Conservation (phyloP, 768 basidiomycete genomes). For the Dentipellis sp. region DNA sequence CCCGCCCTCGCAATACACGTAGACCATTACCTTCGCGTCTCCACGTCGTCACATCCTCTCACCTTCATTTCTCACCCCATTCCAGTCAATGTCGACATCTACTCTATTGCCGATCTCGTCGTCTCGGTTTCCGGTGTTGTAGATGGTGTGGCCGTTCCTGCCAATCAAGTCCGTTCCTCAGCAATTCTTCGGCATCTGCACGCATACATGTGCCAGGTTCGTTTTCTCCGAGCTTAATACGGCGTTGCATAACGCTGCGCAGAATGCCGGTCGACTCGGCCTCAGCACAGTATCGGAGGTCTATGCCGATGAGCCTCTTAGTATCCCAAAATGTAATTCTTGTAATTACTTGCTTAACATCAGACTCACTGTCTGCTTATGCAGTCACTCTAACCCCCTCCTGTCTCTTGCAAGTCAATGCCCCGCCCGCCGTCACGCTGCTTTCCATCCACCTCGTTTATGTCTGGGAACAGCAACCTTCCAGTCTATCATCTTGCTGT, state of each 20-base stretch:
- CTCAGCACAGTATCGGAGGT: conserved; percentile 9
- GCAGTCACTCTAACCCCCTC: conserved; percentile 27
- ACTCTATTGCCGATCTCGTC: not conserved
- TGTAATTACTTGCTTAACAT: no score
- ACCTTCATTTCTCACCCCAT: not conserved
- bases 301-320: not conserved
- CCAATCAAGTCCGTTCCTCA: not conserved
- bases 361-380: conserved; percentile 27
- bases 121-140: not conserved
- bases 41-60: not conserved
- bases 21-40: not conserved
- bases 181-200: conserved; percentile 8
- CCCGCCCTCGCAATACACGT: not conserved
- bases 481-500: not conserved
- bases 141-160: not conserved
- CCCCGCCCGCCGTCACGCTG: conserved; percentile 22
- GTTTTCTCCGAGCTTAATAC: not conserved
- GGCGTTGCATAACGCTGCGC: conserved; percentile 3
- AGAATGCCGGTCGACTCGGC: conserved; percentile 35
- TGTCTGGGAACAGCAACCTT: conserved; percentile 23
- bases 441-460: conserved; percentile 32
- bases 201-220: conserved; percentile 13
- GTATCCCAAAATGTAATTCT: conserved; percentile 5
- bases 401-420: conserved; percentile 6
- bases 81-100: not conserved